These are phyloP conservation scores for Colletotrichum salicis DNA, from an alignment of 2,329 filamentous ascomycete species.

Conservation along the genomic window DNA sequence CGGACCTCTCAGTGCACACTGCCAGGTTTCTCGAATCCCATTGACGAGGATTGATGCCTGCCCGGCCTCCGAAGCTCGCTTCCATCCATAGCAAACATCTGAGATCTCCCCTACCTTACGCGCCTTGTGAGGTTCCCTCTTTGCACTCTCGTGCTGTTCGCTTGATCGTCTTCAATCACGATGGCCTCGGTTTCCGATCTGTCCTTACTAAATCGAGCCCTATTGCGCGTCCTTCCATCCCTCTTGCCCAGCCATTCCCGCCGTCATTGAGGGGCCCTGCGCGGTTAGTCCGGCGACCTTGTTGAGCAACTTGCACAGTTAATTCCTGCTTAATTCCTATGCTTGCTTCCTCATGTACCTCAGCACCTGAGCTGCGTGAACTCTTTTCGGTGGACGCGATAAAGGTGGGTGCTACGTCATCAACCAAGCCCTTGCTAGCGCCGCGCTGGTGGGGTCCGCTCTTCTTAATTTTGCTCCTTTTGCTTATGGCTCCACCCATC, in stretches of 20 bases:
- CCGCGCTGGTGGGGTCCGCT: neutral
- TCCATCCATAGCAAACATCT: neutral
- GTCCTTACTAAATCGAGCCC: slow-evolving; percentile 24
- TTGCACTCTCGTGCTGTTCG: neutral
- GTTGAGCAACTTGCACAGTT: neutral
- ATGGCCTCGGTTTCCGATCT: slow-evolving; percentile 20
- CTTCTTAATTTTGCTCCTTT: slow-evolving; percentile 24
- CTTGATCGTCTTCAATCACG: neutral
- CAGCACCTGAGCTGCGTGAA: slow-evolving; percentile 17
- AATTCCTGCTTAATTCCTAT: slow-evolving; percentile 8
- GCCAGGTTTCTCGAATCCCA: slow-evolving; percentile 16
- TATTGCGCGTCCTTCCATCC: slow-evolving; percentile 29
- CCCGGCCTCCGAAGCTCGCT: neutral
- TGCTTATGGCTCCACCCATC: slow-evolving; percentile 9
- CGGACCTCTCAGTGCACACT: neutral
- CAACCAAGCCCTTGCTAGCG: slow-evolving; percentile 24
- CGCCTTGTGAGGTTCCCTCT: neutral
- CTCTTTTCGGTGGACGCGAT: slow-evolving; percentile 11
- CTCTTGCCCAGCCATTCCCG: slow-evolving; percentile 15
- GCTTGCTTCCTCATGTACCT: slow-evolving; percentile 1
- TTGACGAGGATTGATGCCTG: slow-evolving; percentile 1
- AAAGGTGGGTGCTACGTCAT: slow-evolving; percentile 34
- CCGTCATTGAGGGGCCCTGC: slow-evolving; percentile 22
- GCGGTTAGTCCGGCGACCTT: slow-evolving; percentile 21
- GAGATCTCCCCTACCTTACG: neutral